Evolutionary conservation across 2,329 filamentous ascomycete genomes (phyloP).

Genomic region (Alternaria postmessia): DNA sequence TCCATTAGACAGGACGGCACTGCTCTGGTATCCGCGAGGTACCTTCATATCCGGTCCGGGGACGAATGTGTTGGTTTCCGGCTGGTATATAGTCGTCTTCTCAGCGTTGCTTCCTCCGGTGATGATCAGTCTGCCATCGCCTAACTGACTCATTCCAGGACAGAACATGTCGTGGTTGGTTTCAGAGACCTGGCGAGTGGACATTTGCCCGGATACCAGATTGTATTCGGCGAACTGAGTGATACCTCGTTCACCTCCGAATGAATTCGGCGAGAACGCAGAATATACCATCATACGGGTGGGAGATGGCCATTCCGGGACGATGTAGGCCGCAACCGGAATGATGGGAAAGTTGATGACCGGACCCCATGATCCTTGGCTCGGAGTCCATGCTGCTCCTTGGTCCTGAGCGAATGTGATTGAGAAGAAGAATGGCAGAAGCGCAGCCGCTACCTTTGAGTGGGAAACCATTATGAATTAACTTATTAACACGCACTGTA

Average conservation of each 20-base stretch:
- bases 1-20: slow-evolving; percentile 25
- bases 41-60: slow-evolving; percentile 26
- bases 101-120: slow-evolving; percentile 29
- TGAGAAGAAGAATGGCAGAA: slow-evolving; percentile 1
- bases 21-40: slow-evolving; percentile 28
- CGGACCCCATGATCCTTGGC: slow-evolving; percentile 21
- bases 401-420: slow-evolving; percentile 9
- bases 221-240: slow-evolving; percentile 35
- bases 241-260: slow-evolving; percentile 21
- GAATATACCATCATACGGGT: slow-evolving; percentile 30
- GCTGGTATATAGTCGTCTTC: slow-evolving; percentile 28
- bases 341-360: slow-evolving; percentile 31
- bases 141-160: slow-evolving; percentile 28
- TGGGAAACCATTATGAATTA: slow-evolving; percentile 1
- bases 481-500: neutral
- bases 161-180: slow-evolving; percentile 36
- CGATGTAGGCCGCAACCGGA: slow-evolving; percentile 30
- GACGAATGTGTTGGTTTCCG: slow-evolving; percentile 20
- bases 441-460: neutral
- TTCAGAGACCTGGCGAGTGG: slow-evolving; percentile 24
- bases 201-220: slow-evolving; percentile 19
- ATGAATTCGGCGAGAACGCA: slow-evolving; percentile 21
- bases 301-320: slow-evolving; percentile 29
- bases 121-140: slow-evolving; percentile 27
- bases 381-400: neutral